These are phyloP conservation scores for Trametes gibbosa DNA, from an alignment of 768 basidiomycete genomes.

Conservation along the genomic window DNA sequence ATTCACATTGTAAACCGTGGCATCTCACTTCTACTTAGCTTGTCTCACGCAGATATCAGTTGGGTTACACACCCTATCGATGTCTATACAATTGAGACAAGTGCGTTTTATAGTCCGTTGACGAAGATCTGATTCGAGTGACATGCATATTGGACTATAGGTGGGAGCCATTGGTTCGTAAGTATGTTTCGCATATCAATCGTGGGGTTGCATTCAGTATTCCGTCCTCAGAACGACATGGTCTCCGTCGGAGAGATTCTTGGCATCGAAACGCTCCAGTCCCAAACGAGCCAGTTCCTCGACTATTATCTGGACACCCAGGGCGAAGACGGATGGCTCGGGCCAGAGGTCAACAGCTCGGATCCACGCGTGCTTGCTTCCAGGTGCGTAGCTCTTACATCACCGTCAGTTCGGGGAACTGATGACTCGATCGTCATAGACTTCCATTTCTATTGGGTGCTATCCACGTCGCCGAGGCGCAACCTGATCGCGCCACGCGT, in stretches of 20 bases:
- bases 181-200: conserved; percentile 21
- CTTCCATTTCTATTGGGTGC: conserved; percentile 58
- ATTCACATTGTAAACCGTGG: background rate
- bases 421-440: no score
- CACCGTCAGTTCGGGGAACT: no score
- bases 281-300: conserved; percentile 46
- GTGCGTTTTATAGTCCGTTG: background rate
- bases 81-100: background rate
- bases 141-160: conserved; percentile 29
- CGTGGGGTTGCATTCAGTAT: background rate
- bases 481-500: conserved; percentile 40
- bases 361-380: conserved; percentile 56
- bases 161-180: conserved; percentile 60
- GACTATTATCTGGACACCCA: conserved; percentile 50
- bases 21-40: background rate
- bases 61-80: background rate
- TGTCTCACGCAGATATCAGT: background rate
- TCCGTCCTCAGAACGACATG: conserved; percentile 45
- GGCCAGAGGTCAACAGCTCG: conserved; percentile 49
- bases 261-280: conserved; percentile 43
- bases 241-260: conserved; percentile 48
- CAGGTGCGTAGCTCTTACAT: conserved; percentile 32
- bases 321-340: conserved; percentile 53
- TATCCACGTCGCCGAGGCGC: conserved; percentile 51
- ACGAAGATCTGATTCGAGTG: background rate